Evolutionary conservation across 2,329 filamentous ascomycete species (phyloP).

Genomic region (Samsoniella hepiali): DNA sequence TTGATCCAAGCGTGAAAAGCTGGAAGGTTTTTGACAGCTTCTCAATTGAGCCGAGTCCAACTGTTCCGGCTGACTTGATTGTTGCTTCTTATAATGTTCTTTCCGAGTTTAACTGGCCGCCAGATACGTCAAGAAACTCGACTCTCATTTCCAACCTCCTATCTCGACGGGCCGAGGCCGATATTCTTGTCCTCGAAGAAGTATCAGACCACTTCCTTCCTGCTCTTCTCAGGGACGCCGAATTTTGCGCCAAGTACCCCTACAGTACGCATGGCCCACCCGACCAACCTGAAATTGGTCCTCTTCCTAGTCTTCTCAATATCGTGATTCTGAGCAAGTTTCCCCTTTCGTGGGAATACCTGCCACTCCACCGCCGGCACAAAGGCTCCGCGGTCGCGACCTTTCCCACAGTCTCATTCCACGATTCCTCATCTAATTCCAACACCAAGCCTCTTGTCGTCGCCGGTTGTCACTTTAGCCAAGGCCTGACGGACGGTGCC

Average conservation of each 20-base stretch:
- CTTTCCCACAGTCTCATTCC: conserved; percentile 31
- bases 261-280: conserved; percentile 59
- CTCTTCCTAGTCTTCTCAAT: conserved; percentile 59
- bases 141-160: conserved; percentile 44
- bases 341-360: conserved; percentile 52
- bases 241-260: conserved; percentile 48
- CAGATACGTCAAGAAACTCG: conserved; percentile 40
- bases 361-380: conserved; percentile 53
- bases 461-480: conserved; percentile 58
- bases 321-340: conserved; percentile 56
- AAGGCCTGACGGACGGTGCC: conserved; percentile 57
- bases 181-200: conserved; percentile 57
- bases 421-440: conserved; percentile 39
- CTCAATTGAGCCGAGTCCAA: not conserved
- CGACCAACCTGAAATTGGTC: conserved; percentile 46
- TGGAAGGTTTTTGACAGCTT: not conserved
- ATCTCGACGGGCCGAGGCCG: conserved; percentile 39
- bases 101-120: conserved; percentile 48
- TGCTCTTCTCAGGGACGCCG: conserved; percentile 46
- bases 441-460: conserved; percentile 38
- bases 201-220: conserved; percentile 62
- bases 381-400: conserved; percentile 54
- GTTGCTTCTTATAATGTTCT: conserved; percentile 53
- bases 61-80: conserved; percentile 27
- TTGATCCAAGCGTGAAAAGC: not conserved